These are phyloP conservation scores for Marasmius tenuissimus DNA, from an alignment of 1,284 basidiomycete genomes.

Conservation along the genomic window DNA sequence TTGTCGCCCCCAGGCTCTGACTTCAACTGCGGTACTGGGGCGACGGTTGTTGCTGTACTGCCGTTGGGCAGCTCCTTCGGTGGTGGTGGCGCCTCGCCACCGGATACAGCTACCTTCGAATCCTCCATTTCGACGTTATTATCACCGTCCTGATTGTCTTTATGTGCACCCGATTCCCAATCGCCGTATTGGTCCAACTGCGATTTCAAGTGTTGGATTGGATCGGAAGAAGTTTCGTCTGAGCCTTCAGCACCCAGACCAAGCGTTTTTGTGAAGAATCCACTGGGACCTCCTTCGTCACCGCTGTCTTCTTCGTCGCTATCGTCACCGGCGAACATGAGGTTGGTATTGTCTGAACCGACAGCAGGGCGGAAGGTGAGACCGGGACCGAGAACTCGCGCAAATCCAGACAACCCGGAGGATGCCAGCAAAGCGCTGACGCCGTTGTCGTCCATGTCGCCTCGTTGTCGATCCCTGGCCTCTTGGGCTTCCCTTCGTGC, in stretches of 20 bases:
- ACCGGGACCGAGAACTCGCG: constrained; percentile 51
- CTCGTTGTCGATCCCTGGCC: constrained; percentile 54
- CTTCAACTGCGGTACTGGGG: constrained; percentile 50
- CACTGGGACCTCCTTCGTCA: constrained; percentile 41
- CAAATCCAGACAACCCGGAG: constrained; percentile 37
- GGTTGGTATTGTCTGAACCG: constrained; percentile 45
- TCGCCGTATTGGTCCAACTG: constrained; percentile 54
- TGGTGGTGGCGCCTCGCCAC: constrained; percentile 36
- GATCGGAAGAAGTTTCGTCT: constrained; percentile 36
- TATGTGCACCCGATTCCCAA: constrained; percentile 25
- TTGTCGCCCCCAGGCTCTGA: constrained; percentile 61
- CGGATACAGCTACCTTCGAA: not conserved
- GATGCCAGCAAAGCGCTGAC: constrained; percentile 22
- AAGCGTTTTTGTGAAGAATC: constrained; percentile 47
- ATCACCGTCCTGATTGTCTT: constrained; percentile 16
- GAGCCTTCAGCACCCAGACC: constrained; percentile 33
- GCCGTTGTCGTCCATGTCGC: constrained; percentile 32
- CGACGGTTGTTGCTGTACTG: constrained; percentile 28
- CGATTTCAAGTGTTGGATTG: constrained; percentile 55
- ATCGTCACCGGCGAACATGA: constrained; percentile 62
- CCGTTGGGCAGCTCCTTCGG: constrained; percentile 48
- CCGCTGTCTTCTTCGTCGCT: constrained; percentile 58
- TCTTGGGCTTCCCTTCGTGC: constrained; percentile 54
- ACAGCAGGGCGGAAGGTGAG: constrained; percentile 57
- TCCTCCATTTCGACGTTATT: not conserved